Base-by-base conservation (phyloP, 441 rosid species). In the Erysimum cheiri region DNA sequence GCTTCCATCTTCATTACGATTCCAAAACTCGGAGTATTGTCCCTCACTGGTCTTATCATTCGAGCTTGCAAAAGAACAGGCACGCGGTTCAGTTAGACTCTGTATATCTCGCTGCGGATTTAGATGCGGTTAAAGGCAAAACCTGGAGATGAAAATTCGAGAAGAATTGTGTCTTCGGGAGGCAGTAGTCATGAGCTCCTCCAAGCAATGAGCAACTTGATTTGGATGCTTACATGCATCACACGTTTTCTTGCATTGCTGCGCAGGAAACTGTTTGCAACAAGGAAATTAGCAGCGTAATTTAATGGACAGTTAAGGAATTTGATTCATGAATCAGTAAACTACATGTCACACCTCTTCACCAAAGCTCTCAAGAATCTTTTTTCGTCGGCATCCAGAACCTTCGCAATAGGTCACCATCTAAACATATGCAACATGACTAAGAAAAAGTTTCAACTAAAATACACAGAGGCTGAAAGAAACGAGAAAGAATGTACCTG, bases 361-460 rank as follows among this genome's bases (percentile, higher is more conserved):
- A 55, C 98, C 98, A 78, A 95, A 92, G 83, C 93, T 81, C 71
- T 95, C 88, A 32, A 95, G 92, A 78, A 94, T 83, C 74, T 83
- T 94, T 83, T 84, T 86, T 78, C 99, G 82, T 55, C 98, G 93
- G 79, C 99, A 92, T 73, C 97, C 96, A 73, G 95, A 79, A 80
- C 85, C 81, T 81, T 90, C 99, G 46, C 98, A 95, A 75, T 92
- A 95, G 66, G 83, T 88, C 76, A 92, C 82, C 85, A 95, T 87
- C 99, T 92, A 85, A 52, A 81, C 14, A 60, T 64, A 77, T 64
- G 41, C 41, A 71, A 50, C 32, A 62, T 58, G 33, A 35, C 49
- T 43, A 50, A 78, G 79, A 78, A 71, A 19, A 60, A 55, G 46
- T 32, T 36, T 33, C 70, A 55, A 65, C 65, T 60, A 52, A 68